These are phyloP conservation scores for Acrodontium crateriforme DNA, from an alignment of 2,329 filamentous ascomycete species.

Conservation along the genomic window DNA sequence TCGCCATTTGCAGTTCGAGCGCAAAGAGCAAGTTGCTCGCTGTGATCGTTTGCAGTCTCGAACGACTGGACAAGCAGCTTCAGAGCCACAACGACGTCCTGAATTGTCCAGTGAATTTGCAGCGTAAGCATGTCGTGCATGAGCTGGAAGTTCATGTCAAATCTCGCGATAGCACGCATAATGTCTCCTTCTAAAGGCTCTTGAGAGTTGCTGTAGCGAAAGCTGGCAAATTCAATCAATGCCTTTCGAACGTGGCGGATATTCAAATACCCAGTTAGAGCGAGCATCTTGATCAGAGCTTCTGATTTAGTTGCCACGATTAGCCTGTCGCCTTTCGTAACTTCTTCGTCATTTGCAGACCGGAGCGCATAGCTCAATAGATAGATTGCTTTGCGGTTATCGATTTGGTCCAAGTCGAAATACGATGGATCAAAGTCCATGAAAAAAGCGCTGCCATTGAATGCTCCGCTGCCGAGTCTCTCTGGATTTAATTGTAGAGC, in stretches of 20 bases:
- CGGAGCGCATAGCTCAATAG: no score
- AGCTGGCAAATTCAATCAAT: constrained; percentile 8
- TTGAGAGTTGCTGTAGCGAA: constrained; percentile 25
- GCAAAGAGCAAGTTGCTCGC: no score
- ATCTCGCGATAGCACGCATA: constrained; percentile 45
- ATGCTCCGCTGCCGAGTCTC: no score
- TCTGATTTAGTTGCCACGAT: constrained; percentile 20
- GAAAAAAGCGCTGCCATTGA: no score
- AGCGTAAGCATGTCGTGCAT: constrained; percentile 50
- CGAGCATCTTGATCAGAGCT: constrained; percentile 45
- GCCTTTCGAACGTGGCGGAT: constrained; percentile 31
- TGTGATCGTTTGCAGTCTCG: constrained; percentile 31
- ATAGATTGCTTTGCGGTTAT: background rate
- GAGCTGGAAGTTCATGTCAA: constrained; percentile 56
- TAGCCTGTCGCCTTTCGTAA: constrained; percentile 3
- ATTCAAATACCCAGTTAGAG: constrained; percentile 39
- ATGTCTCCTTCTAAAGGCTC: constrained; percentile 45
- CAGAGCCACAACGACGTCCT: constrained; percentile 54
- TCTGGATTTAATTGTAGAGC: constrained; percentile 7
- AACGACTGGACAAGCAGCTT: constrained; percentile 56
- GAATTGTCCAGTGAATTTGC: constrained; percentile 49
- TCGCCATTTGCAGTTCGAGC: no score
- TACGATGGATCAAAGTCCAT: no score
- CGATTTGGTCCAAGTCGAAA: background rate
- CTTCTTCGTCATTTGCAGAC: background rate